Evolutionary conservation across 495 filamentous ascomycete genomes (phyloP), one percentile per base, ranked within the genome.

Genomic region (Neurospora tetrasperma): DNA sequence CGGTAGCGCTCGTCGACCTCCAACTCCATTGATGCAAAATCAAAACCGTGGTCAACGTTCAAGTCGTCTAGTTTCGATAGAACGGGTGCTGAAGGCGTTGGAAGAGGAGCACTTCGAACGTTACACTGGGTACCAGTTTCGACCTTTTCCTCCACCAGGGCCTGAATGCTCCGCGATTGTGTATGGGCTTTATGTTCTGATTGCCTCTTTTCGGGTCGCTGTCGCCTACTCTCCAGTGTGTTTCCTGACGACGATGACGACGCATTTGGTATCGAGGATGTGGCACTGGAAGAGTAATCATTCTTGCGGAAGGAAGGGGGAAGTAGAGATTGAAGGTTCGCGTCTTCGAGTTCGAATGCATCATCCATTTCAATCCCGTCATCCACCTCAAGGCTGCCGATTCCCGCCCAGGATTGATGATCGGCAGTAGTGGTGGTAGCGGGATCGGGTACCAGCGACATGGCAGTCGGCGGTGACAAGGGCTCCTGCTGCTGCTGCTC

Each of bases 61-160:
- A 68, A 14, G 41, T 69, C 35, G 41, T 46, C 38, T 18, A 39
- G 27, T 16, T 35, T 38, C 11, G 48, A 18, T 11, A 42, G 42
- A 35, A 77, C 39, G 7, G 75, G 20, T 11, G 69, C 42, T 39
- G 72, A 70, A 6, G 73, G 31, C 27, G 73, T 31, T 66, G 73
- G 20, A n/a, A 70, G 31, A 20, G 80, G 78, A 18, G 77, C 73
- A 20, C 42, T 70, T 44, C 73, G 76, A 18, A 83, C 79, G 42
- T 80, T 82, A 75, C 83, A 83, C 76, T 82, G 83, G 12, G 73
- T 73, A 62, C 75, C 76, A 16, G 71, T 80, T 38, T 80, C 76
- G 39, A 84, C 78, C 82, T 83, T 84, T 9, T 70, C 75, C 54
- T 79, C 73, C 46, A 84, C 69, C 14, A 80, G 71, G n/a, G 70